Conservation (phyloP, 345 rosid species). For the Geranium brycei region DNA sequence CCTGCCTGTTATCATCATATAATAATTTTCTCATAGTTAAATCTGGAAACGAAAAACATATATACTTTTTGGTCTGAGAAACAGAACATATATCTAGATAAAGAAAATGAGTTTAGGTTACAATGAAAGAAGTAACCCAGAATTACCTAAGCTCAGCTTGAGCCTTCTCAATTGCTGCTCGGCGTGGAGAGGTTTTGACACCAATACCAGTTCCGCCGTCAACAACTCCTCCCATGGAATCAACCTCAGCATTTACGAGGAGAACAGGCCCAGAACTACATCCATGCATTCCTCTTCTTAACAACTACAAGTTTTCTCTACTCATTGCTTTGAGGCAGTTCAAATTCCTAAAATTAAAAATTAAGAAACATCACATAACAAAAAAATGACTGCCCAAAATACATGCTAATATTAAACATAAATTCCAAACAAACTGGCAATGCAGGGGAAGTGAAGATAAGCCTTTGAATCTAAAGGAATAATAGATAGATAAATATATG, state of each 20-base stretch:
- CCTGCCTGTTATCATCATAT: constrained; percentile 56
- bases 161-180: constrained; percentile 89
- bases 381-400: background rate
- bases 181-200: constrained; percentile 77
- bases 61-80: background rate
- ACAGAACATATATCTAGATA: background rate
- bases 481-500: background rate
- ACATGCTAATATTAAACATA: background rate
- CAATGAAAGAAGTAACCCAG: background rate
- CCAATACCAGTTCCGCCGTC: constrained; percentile 84
- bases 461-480: background rate
- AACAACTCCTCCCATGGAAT: constrained; percentile 99
- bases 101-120: background rate
- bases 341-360: background rate
- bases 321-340: background rate
- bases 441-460: background rate
- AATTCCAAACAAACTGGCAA: background rate
- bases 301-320: constrained; percentile 11
- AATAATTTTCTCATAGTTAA: background rate
- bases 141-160: constrained; percentile 85
- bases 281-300: constrained; percentile 64
- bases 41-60: constrained; percentile 1
- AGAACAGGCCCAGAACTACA: constrained; percentile 41
- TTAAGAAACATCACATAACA: background rate
- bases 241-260: constrained; percentile 96